phyloP scores from a whole-genome alignment of 495 filamentous ascomycete genomes.

The Hapsidospora chrysogenum region DNA sequence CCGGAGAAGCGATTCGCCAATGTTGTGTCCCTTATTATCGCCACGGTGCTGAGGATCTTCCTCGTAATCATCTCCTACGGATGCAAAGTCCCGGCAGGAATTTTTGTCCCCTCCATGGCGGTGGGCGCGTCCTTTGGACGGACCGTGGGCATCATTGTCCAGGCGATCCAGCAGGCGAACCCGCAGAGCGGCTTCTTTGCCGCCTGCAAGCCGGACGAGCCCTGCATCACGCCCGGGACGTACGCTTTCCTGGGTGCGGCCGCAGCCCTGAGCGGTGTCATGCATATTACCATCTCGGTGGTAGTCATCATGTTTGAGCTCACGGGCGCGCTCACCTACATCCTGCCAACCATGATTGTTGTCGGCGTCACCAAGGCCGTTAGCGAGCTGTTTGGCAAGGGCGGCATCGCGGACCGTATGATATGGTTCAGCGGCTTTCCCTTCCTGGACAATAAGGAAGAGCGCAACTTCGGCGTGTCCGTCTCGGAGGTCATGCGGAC shows the following conservation, averaged over 20 bases:
- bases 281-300: constrained; percentile 93
- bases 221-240: constrained; percentile 90
- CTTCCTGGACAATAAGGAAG: constrained; percentile 95
- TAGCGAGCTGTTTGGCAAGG: constrained; percentile 79
- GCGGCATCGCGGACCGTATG: constrained; percentile 94
- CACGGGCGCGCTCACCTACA: constrained; percentile 88
- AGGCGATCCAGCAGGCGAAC: constrained; percentile 70
- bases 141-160: constrained; percentile 86
- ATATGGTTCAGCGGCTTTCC: constrained; percentile 99
- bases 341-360: constrained; percentile 96
- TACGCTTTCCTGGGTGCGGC: constrained; percentile 90
- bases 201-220: constrained; percentile 77
- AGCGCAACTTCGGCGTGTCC: constrained; percentile 91
- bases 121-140: constrained; percentile 88
- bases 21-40: constrained; percentile 61
- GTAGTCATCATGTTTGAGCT: constrained; percentile 98
- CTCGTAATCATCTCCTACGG: constrained; percentile 95
- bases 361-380: constrained; percentile 95
- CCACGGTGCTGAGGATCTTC: constrained; percentile 64
- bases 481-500: constrained; percentile 87
- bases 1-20: constrained; percentile 56
- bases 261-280: constrained; percentile 92
- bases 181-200: constrained; percentile 73
- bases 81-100: constrained; percentile 94
- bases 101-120: constrained; percentile 97